Evolutionary conservation across 2,329 filamentous ascomycete species (phyloP).

Genomic region (Talaromyces amestolkiae): DNA sequence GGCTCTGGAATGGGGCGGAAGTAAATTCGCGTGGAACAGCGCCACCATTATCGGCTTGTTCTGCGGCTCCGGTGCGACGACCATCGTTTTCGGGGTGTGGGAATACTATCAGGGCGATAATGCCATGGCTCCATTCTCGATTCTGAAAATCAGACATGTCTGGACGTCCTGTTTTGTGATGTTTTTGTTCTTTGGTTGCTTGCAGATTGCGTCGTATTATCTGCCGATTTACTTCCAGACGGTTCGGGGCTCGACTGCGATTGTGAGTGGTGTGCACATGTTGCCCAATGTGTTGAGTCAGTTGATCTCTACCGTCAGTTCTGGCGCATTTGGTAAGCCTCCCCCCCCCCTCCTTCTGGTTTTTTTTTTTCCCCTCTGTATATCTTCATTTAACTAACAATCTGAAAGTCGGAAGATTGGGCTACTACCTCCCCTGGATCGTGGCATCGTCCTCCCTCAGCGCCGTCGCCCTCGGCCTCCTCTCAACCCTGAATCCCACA

Average conservation of each 20-base stretch:
- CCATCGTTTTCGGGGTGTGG: slow-evolving; percentile 23
- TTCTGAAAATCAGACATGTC: slow-evolving; percentile 31
- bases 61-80: slow-evolving; percentile 22
- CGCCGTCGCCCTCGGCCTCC: slow-evolving; percentile 29
- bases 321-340: slow-evolving; percentile 28
- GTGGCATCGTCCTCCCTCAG: slow-evolving; percentile 26
- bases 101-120: slow-evolving; percentile 25
- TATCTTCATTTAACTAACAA: background rate
- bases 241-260: slow-evolving; percentile 19
- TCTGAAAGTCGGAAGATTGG: slow-evolving; percentile 24
- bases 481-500: slow-evolving; percentile 32
- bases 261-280: slow-evolving; percentile 27
- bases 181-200: slow-evolving; percentile 29
- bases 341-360: background rate
- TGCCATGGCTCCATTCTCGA: slow-evolving; percentile 37
- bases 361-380: slow-evolving; percentile 28
- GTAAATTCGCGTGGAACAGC: slow-evolving; percentile 20
- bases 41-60: slow-evolving; percentile 21
- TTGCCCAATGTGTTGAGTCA: slow-evolving; percentile 13
- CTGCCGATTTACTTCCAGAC: slow-evolving; percentile 30
- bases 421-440: slow-evolving; percentile 30
- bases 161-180: slow-evolving; percentile 25
- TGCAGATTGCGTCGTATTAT: slow-evolving; percentile 22
- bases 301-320: slow-evolving; percentile 7
- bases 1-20: slow-evolving; percentile 22